phyloP scores from a whole-genome alignment of 441 rosid species.

The Brassica hybrid region DNA sequence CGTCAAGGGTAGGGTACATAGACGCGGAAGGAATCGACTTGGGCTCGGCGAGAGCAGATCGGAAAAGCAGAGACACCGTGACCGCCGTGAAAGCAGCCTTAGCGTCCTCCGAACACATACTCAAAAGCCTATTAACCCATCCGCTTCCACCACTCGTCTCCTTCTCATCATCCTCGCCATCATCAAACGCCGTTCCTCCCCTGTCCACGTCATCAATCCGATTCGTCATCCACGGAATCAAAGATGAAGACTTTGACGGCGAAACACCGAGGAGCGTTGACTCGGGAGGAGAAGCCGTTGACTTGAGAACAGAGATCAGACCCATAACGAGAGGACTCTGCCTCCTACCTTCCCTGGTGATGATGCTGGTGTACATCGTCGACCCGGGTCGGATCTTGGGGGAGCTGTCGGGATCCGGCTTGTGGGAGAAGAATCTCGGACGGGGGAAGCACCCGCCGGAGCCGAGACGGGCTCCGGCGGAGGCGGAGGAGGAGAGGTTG shows the following conservation, averaged over 20 bases:
- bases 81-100: slow-evolving; percentile 88
- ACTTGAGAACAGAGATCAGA: slow-evolving; percentile 64
- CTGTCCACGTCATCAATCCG: slow-evolving; percentile 53
- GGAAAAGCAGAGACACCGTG: slow-evolving; percentile 72
- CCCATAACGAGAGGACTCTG: slow-evolving; percentile 60
- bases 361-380: slow-evolving; percentile 44
- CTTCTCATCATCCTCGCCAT: slow-evolving; percentile 29
- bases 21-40: slow-evolving; percentile 71
- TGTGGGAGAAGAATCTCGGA: slow-evolving; percentile 55
- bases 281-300: slow-evolving; percentile 52
- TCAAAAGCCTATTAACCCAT: slow-evolving; percentile 73
- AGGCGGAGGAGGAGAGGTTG: slow-evolving; percentile 50
- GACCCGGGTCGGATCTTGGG: slow-evolving; percentile 40
- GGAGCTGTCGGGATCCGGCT: slow-evolving; percentile 41
- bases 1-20: slow-evolving; percentile 72
- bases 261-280: slow-evolving; percentile 60
- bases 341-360: no score
- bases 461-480: slow-evolving; percentile 61
- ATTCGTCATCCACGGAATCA: slow-evolving; percentile 76
- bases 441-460: slow-evolving; percentile 52
- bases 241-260: slow-evolving; percentile 58
- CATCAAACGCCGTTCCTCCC: slow-evolving; percentile 53
- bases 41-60: slow-evolving; percentile 70
- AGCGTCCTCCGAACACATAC: slow-evolving; percentile 80
- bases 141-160: slow-evolving; percentile 51